Evolutionary conservation across 805 yeast genomes (phyloP).

Genomic region (Kockiozyma suomiensis): DNA sequence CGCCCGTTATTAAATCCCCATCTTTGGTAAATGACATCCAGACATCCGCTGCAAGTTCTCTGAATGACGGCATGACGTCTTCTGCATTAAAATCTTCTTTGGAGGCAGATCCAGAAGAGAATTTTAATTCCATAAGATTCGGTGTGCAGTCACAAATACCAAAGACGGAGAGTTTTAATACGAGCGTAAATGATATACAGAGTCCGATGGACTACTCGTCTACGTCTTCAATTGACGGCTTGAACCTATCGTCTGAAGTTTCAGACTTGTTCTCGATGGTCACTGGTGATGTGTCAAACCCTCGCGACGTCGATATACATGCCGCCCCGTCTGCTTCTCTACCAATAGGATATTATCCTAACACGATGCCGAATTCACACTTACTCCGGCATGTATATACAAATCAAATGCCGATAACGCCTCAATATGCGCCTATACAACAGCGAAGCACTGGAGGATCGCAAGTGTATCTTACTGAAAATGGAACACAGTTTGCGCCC

Average conservation of each 20-base stretch:
- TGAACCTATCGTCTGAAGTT: conserved; percentile 5
- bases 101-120: neutral
- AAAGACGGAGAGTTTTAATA: neutral
- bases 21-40: too few relatives aligned
- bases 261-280: conserved; percentile 7
- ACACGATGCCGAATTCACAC: neutral
- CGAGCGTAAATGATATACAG: neutral
- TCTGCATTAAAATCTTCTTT: neutral
- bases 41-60: neutral
- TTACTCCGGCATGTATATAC: neutral
- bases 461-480: neutral
- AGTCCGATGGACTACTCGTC: neutral
- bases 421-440: neutral
- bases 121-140: neutral
- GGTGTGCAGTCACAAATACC: neutral
- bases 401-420: neutral
- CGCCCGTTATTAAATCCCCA: too few relatives aligned
- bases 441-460: neutral
- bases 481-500: neutral
- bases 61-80: neutral
- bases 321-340: neutral
- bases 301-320: neutral
- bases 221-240: conserved; percentile 6
- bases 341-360: neutral
- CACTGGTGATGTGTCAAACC: neutral